A percentile compares a stretch with the other conserved stretches of the same genome.
Conservation (phyloP, 805 yeast genomes). For the Wickerhamomyces hampshirensis region DNA sequence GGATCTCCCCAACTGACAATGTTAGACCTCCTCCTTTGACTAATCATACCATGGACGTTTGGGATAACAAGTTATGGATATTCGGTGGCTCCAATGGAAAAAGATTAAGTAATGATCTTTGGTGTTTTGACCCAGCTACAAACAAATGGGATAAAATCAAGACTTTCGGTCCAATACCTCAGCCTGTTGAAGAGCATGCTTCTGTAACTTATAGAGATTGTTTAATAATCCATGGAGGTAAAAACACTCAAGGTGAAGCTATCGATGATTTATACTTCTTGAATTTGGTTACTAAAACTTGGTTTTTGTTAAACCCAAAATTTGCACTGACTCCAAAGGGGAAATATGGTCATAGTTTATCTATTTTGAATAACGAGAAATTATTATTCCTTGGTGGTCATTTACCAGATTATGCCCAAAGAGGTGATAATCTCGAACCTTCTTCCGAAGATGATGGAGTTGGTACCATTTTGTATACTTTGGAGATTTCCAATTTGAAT, state of each 20-base stretch:
- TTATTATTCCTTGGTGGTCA: constrained; percentile 91
- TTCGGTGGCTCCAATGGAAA: constrained; percentile 90
- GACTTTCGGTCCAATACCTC: constrained; percentile 67
- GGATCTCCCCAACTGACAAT: constrained; percentile 48
- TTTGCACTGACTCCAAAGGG: constrained; percentile 59
- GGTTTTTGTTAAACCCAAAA: constrained; percentile 58
- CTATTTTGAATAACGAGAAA: constrained; percentile 63
- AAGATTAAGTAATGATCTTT: constrained; percentile 67
- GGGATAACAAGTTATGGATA: constrained; percentile 71
- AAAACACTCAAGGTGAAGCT: constrained; percentile 65
- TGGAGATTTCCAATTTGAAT: constrained; percentile 43
- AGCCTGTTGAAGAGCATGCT: constrained; percentile 89
- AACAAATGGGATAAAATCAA: constrained; percentile 68
- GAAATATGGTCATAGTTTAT: constrained; percentile 87
- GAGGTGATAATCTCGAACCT: constrained; percentile 47
- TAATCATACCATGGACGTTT: constrained; percentile 84
- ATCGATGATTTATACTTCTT: constrained; percentile 67
- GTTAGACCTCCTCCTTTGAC: constrained; percentile 78
- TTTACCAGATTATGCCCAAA: constrained; percentile 57
- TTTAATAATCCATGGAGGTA: constrained; percentile 88
- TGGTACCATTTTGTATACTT: constrained; percentile 58
- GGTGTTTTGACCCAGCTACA: constrained; percentile 68
- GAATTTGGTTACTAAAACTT: constrained; percentile 63
- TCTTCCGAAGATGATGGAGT: constrained; percentile 46
- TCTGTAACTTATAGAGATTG: constrained; percentile 73